phyloP scores from a whole-genome alignment of 192 early-diverging fungal species.

The Dissophora ornata region DNA sequence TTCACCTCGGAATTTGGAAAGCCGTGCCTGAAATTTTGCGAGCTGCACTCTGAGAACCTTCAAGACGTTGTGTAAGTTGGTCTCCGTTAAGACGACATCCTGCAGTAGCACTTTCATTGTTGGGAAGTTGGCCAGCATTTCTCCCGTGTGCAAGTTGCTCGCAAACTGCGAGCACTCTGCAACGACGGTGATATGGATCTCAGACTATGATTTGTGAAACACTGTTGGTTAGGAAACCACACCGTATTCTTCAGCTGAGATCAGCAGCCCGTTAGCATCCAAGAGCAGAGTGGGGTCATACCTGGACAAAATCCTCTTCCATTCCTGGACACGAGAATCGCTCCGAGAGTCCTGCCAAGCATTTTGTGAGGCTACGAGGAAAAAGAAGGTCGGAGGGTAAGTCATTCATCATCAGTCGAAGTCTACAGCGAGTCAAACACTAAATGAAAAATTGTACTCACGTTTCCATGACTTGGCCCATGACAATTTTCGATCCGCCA shows the following conservation, averaged over 20 bases:
- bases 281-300: constrained; percentile 12
- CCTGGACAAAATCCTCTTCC: constrained; percentile 37
- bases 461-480: constrained; percentile 64
- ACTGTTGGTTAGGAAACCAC: not conserved
- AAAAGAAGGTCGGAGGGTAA: not conserved
- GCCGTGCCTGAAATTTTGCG: constrained; percentile 52
- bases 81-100: constrained; percentile 54
- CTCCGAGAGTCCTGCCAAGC: constrained; percentile 44
- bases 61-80: constrained; percentile 54
- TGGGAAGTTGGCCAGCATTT: constrained; percentile 66
- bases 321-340: constrained; percentile 44
- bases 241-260: too few relatives aligned
- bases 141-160: constrained; percentile 66
- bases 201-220: constrained; percentile 25
- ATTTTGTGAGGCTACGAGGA: constrained; percentile 42
- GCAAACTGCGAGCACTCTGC: constrained; percentile 72
- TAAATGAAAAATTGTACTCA: constrained; percentile 27
- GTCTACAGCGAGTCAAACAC: not conserved
- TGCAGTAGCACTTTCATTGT: constrained; percentile 68
- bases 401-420: not conserved
- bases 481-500: constrained; percentile 53
- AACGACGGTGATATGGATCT: constrained; percentile 65
- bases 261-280: too few relatives aligned
- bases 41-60: constrained; percentile 54
- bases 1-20: constrained; percentile 58